Evolutionary conservation across 2,329 filamentous ascomycete species (phyloP).

Genomic region (Nakataea oryzae): DNA sequence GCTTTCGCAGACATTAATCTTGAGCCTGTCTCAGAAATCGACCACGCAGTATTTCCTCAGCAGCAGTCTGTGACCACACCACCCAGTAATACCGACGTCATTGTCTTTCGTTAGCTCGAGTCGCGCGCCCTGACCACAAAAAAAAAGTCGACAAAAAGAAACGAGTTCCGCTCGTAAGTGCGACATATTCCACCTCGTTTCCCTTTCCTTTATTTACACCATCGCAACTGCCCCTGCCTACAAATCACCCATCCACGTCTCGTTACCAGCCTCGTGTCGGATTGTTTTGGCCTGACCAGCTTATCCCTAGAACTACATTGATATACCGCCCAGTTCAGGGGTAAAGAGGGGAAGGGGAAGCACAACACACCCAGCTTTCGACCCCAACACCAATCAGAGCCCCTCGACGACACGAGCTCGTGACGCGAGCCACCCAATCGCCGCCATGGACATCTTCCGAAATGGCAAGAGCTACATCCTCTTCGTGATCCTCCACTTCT

Average conservation of each 20-base stretch:
- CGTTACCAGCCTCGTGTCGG: too few relatives aligned
- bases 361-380: neutral
- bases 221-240: neutral
- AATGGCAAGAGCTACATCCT: slow-evolving; percentile 34
- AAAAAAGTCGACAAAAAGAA: neutral
- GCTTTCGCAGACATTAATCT: neutral
- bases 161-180: neutral
- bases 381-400: neutral
- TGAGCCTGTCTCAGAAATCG: neutral
- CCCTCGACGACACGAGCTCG: neutral
- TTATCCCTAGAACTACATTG: neutral
- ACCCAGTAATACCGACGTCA: neutral
- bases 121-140: neutral
- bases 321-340: neutral
- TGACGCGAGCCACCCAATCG: neutral
- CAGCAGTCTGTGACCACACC: neutral
- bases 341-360: neutral
- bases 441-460: slow-evolving; percentile 33
- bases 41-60: neutral
- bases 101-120: neutral
- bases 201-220: neutral
- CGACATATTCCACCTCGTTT: neutral
- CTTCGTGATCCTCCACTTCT: slow-evolving; percentile 56
- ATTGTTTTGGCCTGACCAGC: neutral
- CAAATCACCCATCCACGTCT: neutral